Conservation (phyloP, 1,139 yeast genomes). For the Lodderomyces theae region DNA sequence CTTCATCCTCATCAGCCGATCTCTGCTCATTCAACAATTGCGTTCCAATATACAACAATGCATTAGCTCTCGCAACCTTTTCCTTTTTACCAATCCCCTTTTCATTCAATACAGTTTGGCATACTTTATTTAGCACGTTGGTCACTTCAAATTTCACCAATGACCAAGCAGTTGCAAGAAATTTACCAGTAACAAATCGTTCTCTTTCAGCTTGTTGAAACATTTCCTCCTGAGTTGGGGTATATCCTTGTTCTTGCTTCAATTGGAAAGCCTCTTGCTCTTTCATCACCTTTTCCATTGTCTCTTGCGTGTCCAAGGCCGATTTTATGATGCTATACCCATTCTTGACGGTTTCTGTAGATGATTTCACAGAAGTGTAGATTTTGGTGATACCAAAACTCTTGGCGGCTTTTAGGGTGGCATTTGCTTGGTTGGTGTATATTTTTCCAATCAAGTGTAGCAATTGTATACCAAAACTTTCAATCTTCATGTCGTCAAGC, state of each 20-base stretch:
- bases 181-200: conserved; percentile 66
- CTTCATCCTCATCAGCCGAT: conserved; percentile 69
- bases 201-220: conserved; percentile 61
- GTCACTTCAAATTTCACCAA: conserved; percentile 73
- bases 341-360: conserved; percentile 37
- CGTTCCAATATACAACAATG: conserved; percentile 56
- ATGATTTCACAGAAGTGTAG: conserved; percentile 47
- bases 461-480: conserved; percentile 48
- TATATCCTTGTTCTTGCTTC: conserved; percentile 26
- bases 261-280: conserved; percentile 49
- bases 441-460: conserved; percentile 61
- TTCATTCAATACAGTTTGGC: conserved; percentile 58
- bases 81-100: conserved; percentile 50
- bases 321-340: conserved; percentile 41
- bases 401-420: conserved; percentile 35
- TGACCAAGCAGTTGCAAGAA: conserved; percentile 78
- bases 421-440: conserved; percentile 57
- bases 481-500: conserved; percentile 55
- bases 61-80: conserved; percentile 58
- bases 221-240: conserved; percentile 41
- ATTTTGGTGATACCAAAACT: conserved; percentile 52
- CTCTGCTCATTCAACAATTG: conserved; percentile 56
- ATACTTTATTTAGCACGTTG: conserved; percentile 63
- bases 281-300: conserved; percentile 42
- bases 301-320: conserved; percentile 42